A percentile compares a stretch with the other conserved stretches of the same genome.
Conservation (phyloP, 768 basidiomycete genomes). For the Sporobolomyces pararoseus region DNA sequence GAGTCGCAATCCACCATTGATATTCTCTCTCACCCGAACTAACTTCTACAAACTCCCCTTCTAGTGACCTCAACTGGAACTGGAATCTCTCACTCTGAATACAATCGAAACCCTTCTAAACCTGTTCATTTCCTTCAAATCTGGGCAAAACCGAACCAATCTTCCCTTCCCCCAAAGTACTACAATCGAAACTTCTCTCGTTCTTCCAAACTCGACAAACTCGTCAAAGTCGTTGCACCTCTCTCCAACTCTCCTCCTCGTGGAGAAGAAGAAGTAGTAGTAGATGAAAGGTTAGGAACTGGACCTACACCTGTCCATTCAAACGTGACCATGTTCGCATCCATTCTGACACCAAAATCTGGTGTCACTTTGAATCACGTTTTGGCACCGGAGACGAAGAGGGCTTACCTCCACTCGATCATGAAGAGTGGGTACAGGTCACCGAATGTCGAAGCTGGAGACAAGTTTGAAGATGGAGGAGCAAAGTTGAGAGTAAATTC, state of each 20-base stretch:
- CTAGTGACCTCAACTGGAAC: slow-evolving; percentile 69
- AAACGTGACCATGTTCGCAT: slow-evolving; percentile 64
- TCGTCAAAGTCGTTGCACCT: slow-evolving; percentile 74
- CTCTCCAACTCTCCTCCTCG: slow-evolving; percentile 47
- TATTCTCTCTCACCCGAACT: background rate
- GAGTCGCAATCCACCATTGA: slow-evolving; percentile 47
- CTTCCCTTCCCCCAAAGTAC: slow-evolving; percentile 67
- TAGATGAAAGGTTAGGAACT: slow-evolving; percentile 59
- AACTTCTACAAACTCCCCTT: background rate
- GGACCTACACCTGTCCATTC: slow-evolving; percentile 69
- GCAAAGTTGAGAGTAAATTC: slow-evolving; percentile 59
- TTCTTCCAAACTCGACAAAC: slow-evolving; percentile 69
- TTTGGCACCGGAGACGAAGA: slow-evolving; percentile 53
- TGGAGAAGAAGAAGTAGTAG: slow-evolving; percentile 57
- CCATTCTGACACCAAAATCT: slow-evolving; percentile 60
- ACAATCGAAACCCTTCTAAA: slow-evolving; percentile 54
- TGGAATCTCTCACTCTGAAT: slow-evolving; percentile 80
- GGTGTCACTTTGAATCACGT: slow-evolving; percentile 55
- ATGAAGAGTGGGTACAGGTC: slow-evolving; percentile 70
- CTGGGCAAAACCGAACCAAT: slow-evolving; percentile 59
- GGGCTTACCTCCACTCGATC: slow-evolving; percentile 79
- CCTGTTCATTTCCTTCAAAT: slow-evolving; percentile 64
- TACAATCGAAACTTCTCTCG: slow-evolving; percentile 81
- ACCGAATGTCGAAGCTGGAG: slow-evolving; percentile 53
- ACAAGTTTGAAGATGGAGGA: slow-evolving; percentile 54